Percentiles rank a stretch among this genome's conserved stretches.
Conservation (phyloP, 208 protist genomes). For the Crithidia bombi region DNA sequence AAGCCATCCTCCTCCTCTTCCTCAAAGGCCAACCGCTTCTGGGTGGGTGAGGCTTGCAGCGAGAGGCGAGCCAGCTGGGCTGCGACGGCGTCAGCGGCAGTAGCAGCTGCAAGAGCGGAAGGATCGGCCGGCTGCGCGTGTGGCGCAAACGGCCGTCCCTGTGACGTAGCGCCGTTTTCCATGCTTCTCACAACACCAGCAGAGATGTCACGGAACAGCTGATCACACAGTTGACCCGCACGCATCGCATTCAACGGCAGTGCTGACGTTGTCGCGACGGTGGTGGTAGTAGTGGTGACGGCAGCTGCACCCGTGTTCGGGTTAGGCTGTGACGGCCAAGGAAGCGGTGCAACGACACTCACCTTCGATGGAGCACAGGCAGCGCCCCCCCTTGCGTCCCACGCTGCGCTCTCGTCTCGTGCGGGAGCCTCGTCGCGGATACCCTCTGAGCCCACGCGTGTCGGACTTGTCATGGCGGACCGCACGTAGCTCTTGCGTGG, state of each 20-base stretch:
- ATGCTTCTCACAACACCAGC: neutral
- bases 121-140: neutral
- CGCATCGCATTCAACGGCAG: no score
- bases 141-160: neutral
- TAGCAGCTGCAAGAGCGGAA: neutral
- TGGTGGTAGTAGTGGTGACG: no score
- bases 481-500: constrained; percentile 54
- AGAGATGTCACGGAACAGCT: neutral
- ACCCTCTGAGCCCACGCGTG: neutral
- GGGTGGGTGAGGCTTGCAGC: constrained; percentile 63
- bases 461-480: constrained; percentile 14
- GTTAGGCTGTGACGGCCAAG: no score
- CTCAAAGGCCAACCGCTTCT: constrained; percentile 71
- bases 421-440: neutral
- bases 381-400: no score
- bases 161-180: constrained; percentile 4
- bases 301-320: no score
- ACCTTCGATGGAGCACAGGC: no score
- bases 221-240: constrained; percentile 4
- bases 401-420: neutral
- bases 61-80: constrained; percentile 35
- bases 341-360: no score
- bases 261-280: no score
- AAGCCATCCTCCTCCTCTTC: constrained; percentile 41
- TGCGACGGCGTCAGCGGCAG: constrained; percentile 17